Conservation (phyloP, 1,284 basidiomycete species). For the Agaricales sp. region DNA sequence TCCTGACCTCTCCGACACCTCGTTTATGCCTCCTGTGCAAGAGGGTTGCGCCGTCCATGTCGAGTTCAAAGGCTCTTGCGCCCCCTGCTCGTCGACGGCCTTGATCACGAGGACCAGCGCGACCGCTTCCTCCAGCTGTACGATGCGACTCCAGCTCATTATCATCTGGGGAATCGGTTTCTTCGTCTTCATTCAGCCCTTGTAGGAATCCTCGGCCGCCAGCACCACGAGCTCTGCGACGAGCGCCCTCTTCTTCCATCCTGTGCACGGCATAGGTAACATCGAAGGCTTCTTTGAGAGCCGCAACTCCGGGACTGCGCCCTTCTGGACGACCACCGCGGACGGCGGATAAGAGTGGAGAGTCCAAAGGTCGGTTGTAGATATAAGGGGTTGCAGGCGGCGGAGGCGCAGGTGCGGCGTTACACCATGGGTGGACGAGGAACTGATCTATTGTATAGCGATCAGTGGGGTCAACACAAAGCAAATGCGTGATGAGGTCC, state of each 20-base stretch:
- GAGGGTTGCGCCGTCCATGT: constrained; percentile 76
- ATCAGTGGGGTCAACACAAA: constrained; percentile 93
- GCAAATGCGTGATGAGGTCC: constrained; percentile 89
- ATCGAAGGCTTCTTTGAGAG: constrained; percentile 97
- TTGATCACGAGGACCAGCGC: constrained; percentile 67
- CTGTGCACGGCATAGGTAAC: constrained; percentile 98
- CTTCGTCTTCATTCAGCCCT: constrained; percentile 91
- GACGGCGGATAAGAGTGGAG: constrained; percentile 78
- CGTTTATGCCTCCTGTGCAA: constrained; percentile 61
- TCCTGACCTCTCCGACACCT: constrained; percentile 17
- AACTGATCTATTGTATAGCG: constrained; percentile 99
- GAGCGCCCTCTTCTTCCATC: constrained; percentile 96
- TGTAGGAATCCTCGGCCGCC: constrained; percentile 78
- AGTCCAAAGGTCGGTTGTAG: constrained; percentile 69
- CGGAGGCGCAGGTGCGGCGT: constrained; percentile 49
- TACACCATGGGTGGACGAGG: constrained; percentile 94
- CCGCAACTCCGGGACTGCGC: constrained; percentile 84
- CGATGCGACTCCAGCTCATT: constrained; percentile 19
- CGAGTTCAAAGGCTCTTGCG: constrained; percentile 61
- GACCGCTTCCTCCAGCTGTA: constrained; percentile 46
- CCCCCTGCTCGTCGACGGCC: constrained; percentile 20
- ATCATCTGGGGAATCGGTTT: constrained; percentile 52
- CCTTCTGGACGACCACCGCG: constrained; percentile 71
- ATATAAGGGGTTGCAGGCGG: constrained; percentile 51
- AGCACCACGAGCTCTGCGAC: constrained; percentile 68